Evolutionary conservation across 257 asterid species (phyloP).

Genomic region (Cinchona pubescens): DNA sequence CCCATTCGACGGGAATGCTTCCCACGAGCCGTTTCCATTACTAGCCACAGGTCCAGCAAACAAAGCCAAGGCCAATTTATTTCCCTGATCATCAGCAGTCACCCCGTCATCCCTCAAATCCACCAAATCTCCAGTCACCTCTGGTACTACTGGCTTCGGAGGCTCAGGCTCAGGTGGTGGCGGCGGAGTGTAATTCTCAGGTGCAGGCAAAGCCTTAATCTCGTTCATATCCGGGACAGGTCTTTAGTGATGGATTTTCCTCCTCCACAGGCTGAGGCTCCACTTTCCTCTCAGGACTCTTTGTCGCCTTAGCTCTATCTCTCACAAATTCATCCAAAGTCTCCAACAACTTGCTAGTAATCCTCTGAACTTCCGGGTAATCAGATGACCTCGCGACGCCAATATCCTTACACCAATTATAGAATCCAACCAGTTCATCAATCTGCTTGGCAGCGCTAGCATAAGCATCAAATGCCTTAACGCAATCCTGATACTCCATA

Average conservation of each 20-base stretch:
- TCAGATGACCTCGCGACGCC: constrained; percentile 68
- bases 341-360: constrained; percentile 64
- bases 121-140: constrained; percentile 52
- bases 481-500: constrained; percentile 74
- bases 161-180: constrained; percentile 65
- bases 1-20: constrained; percentile 62
- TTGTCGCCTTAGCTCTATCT: constrained; percentile 65
- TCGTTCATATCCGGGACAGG: constrained; percentile 57
- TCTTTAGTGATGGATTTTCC: too few relatives aligned
- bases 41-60: constrained; percentile 60
- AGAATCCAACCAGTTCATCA: constrained; percentile 61
- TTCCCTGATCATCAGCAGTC: constrained; percentile 81
- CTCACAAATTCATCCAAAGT: constrained; percentile 82
- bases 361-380: constrained; percentile 71
- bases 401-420: constrained; percentile 72
- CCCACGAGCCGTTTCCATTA: constrained; percentile 68
- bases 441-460: constrained; percentile 67
- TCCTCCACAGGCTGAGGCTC: constrained; percentile 36
- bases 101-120: constrained; percentile 76
- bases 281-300: constrained; percentile 65
- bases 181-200: constrained; percentile 53
- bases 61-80: constrained; percentile 67
- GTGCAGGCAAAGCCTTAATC: constrained; percentile 75
- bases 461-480: constrained; percentile 65
- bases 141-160: constrained; percentile 38